These are phyloP conservation scores for Dendrobium chrysotoxum DNA, from an alignment of 106 monocot genomes.

Conservation along the genomic window DNA sequence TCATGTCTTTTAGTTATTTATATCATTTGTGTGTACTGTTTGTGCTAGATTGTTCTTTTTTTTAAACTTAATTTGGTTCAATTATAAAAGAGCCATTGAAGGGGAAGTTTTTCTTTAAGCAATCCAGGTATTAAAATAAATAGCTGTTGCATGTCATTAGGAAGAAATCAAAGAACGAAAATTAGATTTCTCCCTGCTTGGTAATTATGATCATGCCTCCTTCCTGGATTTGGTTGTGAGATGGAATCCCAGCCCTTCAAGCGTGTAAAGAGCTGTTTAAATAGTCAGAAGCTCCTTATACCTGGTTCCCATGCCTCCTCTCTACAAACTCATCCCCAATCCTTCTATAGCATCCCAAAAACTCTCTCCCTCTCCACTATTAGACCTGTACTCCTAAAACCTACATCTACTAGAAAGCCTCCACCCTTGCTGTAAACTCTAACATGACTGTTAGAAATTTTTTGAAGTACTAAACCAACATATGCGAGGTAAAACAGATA, in stretches of 20 bases:
- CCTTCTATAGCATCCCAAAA: not conserved
- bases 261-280: not conserved
- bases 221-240: not conserved
- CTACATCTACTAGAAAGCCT: not conserved
- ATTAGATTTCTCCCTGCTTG: not conserved
- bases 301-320: not conserved
- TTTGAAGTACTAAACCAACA: too few species aligned
- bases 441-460: too few species aligned
- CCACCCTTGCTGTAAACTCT: too few species aligned
- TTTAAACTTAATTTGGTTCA: too few species aligned
- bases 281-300: not conserved
- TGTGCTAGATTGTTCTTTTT: too few species aligned
- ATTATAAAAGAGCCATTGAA: too few species aligned
- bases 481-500: too few species aligned
- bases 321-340: not conserved
- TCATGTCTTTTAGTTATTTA: too few species aligned
- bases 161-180: not conserved
- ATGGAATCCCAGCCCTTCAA: not conserved
- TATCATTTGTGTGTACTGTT: too few species aligned
- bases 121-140: too few species aligned
- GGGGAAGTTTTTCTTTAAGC: too few species aligned
- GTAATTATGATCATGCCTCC: not conserved
- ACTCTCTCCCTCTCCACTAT: not conserved
- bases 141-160: too few species aligned
- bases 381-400: not conserved